A percentile compares a stretch with the other conserved stretches of the same genome.
These are phyloP conservation scores for Lachnellula arida DNA, from an alignment of 2,329 filamentous ascomycete species.

Conservation along the genomic window DNA sequence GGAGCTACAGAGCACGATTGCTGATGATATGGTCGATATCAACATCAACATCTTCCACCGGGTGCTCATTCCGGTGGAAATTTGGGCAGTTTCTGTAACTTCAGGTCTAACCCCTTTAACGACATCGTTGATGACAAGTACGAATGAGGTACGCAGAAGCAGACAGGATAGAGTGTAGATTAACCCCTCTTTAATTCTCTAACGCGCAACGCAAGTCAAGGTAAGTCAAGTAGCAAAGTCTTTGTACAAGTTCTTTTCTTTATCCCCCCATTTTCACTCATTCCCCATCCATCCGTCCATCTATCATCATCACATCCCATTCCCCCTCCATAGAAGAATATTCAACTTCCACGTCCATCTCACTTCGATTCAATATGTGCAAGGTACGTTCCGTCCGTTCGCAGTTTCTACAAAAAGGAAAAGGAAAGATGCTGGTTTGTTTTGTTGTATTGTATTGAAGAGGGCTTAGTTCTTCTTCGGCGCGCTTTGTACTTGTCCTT, in stretches of 20 bases:
- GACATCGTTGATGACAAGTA: no score
- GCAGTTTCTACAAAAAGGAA: constrained; percentile 6
- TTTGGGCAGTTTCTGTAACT: no score
- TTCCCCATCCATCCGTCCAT: not conserved
- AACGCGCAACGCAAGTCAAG: constrained; percentile 1
- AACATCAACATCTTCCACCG: no score
- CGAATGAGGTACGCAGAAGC: no score
- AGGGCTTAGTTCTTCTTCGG: constrained; percentile 28
- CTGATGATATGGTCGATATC: no score
- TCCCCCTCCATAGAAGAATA: not conserved
- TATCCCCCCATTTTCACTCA: not conserved
- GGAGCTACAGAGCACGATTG: no score
- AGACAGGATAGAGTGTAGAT: no score
- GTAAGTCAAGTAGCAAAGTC: constrained; percentile 5
- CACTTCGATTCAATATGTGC: constrained; percentile 6
- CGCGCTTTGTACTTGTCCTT: constrained; percentile 65
- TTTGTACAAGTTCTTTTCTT: constrained; percentile 16
- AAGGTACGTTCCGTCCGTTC: not conserved
- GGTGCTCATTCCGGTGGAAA: no score
- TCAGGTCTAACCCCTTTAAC: no score
- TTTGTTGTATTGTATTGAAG: not conserved
- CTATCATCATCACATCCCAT: not conserved
- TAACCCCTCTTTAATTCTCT: constrained; percentile 5
- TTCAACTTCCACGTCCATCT: no score
- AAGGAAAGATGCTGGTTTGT: constrained; percentile 1